Conservation (phyloP, 2,329 filamentous ascomycete species). For the Fusarium decemcellulare region DNA sequence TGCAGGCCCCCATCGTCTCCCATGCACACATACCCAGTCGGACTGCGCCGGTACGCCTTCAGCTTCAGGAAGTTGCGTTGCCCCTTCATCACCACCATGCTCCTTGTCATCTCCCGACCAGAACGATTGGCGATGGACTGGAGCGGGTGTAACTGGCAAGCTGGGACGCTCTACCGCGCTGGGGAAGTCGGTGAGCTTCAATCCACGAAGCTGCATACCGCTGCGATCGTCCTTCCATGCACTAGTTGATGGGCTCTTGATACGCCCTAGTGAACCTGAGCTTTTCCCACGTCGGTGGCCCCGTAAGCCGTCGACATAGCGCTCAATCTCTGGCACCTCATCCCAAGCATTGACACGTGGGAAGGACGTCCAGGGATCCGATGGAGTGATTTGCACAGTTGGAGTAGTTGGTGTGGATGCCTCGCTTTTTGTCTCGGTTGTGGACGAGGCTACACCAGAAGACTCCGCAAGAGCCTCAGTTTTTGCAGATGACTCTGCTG, state of each 20-base stretch:
- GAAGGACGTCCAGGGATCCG: conserved; percentile 80
- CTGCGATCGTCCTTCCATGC: conserved; percentile 25
- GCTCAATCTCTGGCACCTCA: conserved; percentile 87
- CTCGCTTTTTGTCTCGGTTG: conserved; percentile 52
- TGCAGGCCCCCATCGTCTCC: conserved; percentile 61
- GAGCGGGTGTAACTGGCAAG: conserved; percentile 90
- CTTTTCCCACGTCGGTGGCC: conserved; percentile 65
- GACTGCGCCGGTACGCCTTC: conserved; percentile 88
- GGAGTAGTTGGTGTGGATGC: conserved; percentile 65
- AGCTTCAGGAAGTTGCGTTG: conserved; percentile 77
- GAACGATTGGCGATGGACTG: conserved; percentile 77
- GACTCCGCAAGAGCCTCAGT: conserved; percentile 48
- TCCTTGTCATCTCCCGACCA: conserved; percentile 68
- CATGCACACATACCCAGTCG: conserved; percentile 91
- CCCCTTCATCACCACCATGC: conserved; percentile 64
- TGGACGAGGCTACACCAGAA: conserved; percentile 53
- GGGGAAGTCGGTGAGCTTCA: conserved; percentile 90
- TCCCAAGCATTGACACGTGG: conserved; percentile 93
- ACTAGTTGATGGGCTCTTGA: conserved; percentile 35
- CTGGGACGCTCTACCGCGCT: conserved; percentile 86
- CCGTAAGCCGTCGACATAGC: conserved; percentile 85
- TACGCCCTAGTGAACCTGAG: conserved; percentile 42
- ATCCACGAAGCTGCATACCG: conserved; percentile 52
- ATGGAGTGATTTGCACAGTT: conserved; percentile 60
- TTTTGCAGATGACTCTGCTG: conserved; percentile 24